Percentiles rank a stretch among this genome's conserved stretches.
Evolutionary conservation across 1,139 yeast species (phyloP).

Genomic region (Trichomonascaceae sp.): DNA sequence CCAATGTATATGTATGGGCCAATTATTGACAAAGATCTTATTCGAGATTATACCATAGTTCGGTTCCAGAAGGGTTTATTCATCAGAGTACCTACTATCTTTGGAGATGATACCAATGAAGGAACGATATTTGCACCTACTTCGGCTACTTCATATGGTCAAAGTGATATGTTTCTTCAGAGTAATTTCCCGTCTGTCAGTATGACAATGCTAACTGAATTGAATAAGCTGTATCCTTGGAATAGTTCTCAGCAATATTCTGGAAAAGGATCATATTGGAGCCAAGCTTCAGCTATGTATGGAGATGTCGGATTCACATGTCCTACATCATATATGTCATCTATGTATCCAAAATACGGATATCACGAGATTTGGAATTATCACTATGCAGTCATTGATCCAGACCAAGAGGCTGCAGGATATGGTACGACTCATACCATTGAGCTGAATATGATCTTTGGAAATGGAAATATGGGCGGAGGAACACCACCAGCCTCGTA

Average conservation of each 20-base stretch:
- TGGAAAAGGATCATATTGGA: slow-evolving; percentile 6
- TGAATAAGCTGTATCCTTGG: not conserved
- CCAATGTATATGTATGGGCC: slow-evolving; percentile 10
- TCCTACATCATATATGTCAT: slow-evolving; percentile 8
- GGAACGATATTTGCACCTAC: slow-evolving; percentile 15
- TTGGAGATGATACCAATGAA: slow-evolving; percentile 18
- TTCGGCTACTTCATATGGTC: slow-evolving; percentile 6
- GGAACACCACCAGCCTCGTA: slow-evolving; percentile 6
- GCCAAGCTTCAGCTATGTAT: slow-evolving; percentile 6
- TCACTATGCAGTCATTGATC: slow-evolving; percentile 8
- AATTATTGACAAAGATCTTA: slow-evolving; percentile 11
- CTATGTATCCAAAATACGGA: slow-evolving; percentile 7
- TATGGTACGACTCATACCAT: slow-evolving; percentile 7
- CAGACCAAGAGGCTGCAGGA: not conserved
- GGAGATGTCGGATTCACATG: slow-evolving; percentile 11
- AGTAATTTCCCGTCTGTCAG: slow-evolving; percentile 5
- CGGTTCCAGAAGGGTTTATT: slow-evolving; percentile 13
- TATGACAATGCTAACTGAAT: not conserved
- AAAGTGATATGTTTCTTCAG: slow-evolving; percentile 4
- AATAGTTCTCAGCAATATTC: slow-evolving; percentile 5
- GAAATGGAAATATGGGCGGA: slow-evolving; percentile 5
- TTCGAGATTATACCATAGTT: slow-evolving; percentile 12
- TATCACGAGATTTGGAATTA: slow-evolving; percentile 7
- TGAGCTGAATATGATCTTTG: slow-evolving; percentile 8
- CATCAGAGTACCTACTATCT: slow-evolving; percentile 16